These are phyloP conservation scores for Pseudozyma pruni DNA, from an alignment of 1,284 basidiomycete genomes.

Conservation along the genomic window DNA sequence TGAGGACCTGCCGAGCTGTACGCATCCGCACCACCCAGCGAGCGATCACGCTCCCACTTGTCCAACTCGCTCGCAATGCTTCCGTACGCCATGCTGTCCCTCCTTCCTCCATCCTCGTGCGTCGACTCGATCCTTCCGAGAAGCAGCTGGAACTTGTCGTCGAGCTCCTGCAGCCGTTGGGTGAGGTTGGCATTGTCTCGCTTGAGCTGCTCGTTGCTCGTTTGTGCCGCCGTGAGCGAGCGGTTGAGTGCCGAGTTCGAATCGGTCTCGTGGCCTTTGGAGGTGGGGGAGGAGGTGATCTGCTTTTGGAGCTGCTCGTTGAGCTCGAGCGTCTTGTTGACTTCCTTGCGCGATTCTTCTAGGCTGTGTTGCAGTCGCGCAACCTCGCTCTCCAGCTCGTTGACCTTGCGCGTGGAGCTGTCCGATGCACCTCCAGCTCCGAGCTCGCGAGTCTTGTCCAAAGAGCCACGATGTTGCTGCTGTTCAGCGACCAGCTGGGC, in stretches of 20 bases:
- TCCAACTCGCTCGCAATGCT: conserved; percentile 62
- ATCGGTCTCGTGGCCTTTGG: conserved; percentile 15
- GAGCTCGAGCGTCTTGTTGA: conserved; percentile 51
- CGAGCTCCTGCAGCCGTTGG: conserved; percentile 53
- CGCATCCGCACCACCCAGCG: conserved; percentile 22
- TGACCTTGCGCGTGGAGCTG: conserved; percentile 34
- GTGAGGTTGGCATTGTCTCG: conserved; percentile 52
- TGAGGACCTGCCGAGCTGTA: conserved; percentile 3
- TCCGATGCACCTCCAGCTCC: conserved; percentile 6
- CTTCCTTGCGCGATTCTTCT: conserved; percentile 40
- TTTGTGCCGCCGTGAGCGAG: conserved; percentile 34
- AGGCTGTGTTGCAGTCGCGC: conserved; percentile 40
- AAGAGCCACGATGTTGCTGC: conserved; percentile 49
- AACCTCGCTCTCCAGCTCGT: conserved; percentile 55
- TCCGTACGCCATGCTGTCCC: conserved; percentile 50
- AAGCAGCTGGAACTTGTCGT: conserved; percentile 59
- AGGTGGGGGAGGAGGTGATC: conserved; percentile 11
- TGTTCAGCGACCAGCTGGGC: conserved; percentile 52
- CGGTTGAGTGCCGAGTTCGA: conserved; percentile 17
- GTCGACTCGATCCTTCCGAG: conserved; percentile 54
- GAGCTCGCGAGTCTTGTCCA: conserved; percentile 34
- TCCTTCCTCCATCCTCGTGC: conserved; percentile 38
- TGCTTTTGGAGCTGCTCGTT: conserved; percentile 51
- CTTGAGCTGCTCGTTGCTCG: conserved; percentile 54
- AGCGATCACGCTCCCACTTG: conserved; percentile 56